A percentile compares a stretch with the other conserved stretches of the same genome.
phyloP scores from a whole-genome alignment of 1,284 basidiomycete genomes.

The Fomitopsis schrenkii region DNA sequence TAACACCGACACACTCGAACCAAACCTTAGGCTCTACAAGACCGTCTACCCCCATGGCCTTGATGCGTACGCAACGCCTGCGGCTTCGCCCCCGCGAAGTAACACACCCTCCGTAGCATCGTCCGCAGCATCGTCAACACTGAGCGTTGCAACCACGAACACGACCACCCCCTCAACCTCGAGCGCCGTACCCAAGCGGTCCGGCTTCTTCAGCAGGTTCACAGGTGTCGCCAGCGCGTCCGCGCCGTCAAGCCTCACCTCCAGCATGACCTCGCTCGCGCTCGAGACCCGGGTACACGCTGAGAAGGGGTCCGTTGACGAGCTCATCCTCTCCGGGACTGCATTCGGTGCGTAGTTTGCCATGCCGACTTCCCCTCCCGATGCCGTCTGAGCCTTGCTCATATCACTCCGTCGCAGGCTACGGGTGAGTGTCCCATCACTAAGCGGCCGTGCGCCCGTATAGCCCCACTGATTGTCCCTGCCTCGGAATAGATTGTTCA shows the following conservation, averaged over 20 bases:
- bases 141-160: constrained; percentile 22
- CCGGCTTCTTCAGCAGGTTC: constrained; percentile 38
- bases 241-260: constrained; percentile 17
- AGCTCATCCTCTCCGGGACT: constrained; percentile 66
- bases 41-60: constrained; percentile 68
- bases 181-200: constrained; percentile 12
- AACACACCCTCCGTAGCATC: constrained; percentile 31
- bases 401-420: constrained; percentile 15
- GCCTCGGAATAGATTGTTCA: constrained; percentile 57
- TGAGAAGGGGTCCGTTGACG: constrained; percentile 57
- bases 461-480: constrained; percentile 22
- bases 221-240: constrained; percentile 18
- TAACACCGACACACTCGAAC: background rate
- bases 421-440: constrained; percentile 19
- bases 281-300: background rate
- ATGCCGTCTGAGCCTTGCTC: background rate
- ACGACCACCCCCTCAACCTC: constrained; percentile 2
- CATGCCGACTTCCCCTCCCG: background rate
- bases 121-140: constrained; percentile 25
- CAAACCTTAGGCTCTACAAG: constrained; percentile 55
- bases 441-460: background rate
- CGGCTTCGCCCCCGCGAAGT: constrained; percentile 33
- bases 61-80: constrained; percentile 46
- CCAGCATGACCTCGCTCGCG: background rate
- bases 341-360: constrained; percentile 54